These are phyloP conservation scores for Boletus huronensis DNA, from an alignment of 768 basidiomycete species.

Conservation along the genomic window DNA sequence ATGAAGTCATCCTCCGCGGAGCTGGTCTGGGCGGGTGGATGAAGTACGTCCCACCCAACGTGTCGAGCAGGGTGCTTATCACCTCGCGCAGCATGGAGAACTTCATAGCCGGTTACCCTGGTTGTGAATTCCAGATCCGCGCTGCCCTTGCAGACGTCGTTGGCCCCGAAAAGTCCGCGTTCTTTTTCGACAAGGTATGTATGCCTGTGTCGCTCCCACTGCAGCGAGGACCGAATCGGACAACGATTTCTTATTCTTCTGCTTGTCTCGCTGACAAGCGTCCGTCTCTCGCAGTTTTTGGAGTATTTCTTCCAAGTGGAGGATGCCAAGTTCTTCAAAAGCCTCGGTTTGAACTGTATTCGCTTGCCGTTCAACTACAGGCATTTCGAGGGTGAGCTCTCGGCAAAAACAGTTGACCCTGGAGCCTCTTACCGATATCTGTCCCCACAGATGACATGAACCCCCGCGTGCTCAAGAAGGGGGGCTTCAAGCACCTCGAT, in stretches of 20 bases:
- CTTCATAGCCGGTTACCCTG: conserved; percentile 76
- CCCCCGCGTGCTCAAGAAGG: conserved; percentile 68
- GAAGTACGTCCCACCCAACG: conserved; percentile 52
- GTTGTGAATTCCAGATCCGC: conserved; percentile 77
- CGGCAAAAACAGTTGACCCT: not conserved
- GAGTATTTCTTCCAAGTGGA: conserved; percentile 79
- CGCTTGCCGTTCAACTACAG: conserved; percentile 73
- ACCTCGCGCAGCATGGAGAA: conserved; percentile 60
- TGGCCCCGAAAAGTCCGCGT: conserved; percentile 63
- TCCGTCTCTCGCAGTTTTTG: conserved; percentile 50
- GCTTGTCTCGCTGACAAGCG: not conserved
- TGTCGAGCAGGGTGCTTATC: conserved; percentile 7
- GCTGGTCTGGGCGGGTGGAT: conserved; percentile 85
- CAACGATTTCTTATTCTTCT: too few species aligned
- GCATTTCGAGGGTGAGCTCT: conserved; percentile 51
- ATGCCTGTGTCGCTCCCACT: conserved; percentile 3
- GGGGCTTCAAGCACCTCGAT: conserved; percentile 80
- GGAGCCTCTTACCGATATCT: conserved; percentile 4
- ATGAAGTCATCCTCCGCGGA: conserved; percentile 61
- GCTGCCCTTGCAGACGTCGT: conserved; percentile 62
- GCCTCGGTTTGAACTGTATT: conserved; percentile 76
- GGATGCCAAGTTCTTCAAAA: conserved; percentile 76
- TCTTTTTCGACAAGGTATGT: conserved; percentile 82
- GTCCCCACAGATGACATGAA: conserved; percentile 59
- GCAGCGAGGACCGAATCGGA: not conserved